Evolutionary conservation across 2,329 filamentous ascomycete genomes (phyloP).

Genomic region (Penicillium verrucosum): DNA sequence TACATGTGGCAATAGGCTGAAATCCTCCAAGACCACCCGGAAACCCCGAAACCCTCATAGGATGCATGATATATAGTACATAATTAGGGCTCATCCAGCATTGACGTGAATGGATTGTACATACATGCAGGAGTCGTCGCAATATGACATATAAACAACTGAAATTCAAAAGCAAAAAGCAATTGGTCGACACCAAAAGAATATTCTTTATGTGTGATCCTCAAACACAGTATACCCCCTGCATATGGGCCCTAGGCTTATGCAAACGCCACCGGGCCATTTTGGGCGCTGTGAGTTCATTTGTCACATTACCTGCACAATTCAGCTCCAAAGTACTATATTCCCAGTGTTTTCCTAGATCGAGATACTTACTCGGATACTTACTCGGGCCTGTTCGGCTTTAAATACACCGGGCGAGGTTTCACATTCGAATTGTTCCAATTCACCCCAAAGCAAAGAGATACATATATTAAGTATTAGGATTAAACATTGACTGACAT

Average conservation of each 20-base stretch:
- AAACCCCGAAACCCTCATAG: rapidly evolving
- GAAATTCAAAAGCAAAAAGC: background rate
- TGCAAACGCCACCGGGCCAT: background rate
- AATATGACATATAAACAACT: background rate
- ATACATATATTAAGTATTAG: background rate
- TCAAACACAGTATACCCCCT: background rate
- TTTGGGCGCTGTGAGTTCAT: background rate
- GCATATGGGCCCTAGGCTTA: background rate
- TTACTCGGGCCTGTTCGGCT: background rate
- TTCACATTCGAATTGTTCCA: background rate
- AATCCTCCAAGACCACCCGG: background rate
- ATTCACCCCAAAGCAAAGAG: background rate
- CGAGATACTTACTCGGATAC: too few species aligned
- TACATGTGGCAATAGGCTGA: background rate
- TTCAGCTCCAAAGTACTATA: background rate
- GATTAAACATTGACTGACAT: background rate
- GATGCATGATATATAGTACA: background rate
- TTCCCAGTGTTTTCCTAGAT: background rate
- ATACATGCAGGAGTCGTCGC: background rate
- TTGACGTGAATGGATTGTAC: too few species aligned
- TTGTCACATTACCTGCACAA: background rate
- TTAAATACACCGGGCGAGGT: background rate
- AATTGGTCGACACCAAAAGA: background rate
- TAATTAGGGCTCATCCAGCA: background rate
- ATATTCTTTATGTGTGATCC: too few species aligned